Base-by-base conservation (phyloP, 2,329 filamentous ascomycete species). In the Aspergillus aculeatus region DNA sequence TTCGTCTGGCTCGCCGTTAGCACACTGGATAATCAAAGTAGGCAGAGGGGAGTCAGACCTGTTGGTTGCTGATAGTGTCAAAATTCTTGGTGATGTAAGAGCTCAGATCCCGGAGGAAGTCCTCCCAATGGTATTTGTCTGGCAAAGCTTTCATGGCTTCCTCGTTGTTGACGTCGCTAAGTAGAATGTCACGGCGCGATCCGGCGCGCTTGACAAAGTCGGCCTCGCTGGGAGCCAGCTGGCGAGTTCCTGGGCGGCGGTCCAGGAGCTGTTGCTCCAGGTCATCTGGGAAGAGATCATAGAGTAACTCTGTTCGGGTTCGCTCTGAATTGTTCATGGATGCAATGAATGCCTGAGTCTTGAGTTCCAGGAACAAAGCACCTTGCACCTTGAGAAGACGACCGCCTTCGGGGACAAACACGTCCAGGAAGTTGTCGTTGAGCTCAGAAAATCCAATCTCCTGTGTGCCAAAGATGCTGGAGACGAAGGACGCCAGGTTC, bases 341-440 rank as follows among this genome's bases (percentile, higher is more conserved):
- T 4, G 84, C 85, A 58, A 89, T 85, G 66, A 87, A 89, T 14
- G 86, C 85, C 69, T 89, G 86, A 1, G 86, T 88, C 73, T 89
- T 89, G 19, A 89, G 74, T 62, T 88, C 86, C 14, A 89, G 78
- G 64, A 83, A 87, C 26, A 89, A 75, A 14, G 82, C 80, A 2
- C 83, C 84, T 66, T 87, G 85, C 61, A 82, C 83, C 65, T 86
- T 86, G 21, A 86, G 73, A 23, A 89, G 70, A 11, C 83, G 78
- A 41, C 80, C 81, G 24, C 84, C 83, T 57, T 86, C 81, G 0
- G 84, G 83, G 9, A 87, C 83, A 68, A 89, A 89, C 0, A 84
- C 85, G 49, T 87, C 82, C 24, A 89, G 76, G 68, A 89, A 89
- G 64, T 83, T 80, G 49, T 86, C 82, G 66, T 89, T 86, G 48